Evolutionary conservation across 805 yeast species (phyloP).

Genomic region (Saccharomycopsis sp.): DNA sequence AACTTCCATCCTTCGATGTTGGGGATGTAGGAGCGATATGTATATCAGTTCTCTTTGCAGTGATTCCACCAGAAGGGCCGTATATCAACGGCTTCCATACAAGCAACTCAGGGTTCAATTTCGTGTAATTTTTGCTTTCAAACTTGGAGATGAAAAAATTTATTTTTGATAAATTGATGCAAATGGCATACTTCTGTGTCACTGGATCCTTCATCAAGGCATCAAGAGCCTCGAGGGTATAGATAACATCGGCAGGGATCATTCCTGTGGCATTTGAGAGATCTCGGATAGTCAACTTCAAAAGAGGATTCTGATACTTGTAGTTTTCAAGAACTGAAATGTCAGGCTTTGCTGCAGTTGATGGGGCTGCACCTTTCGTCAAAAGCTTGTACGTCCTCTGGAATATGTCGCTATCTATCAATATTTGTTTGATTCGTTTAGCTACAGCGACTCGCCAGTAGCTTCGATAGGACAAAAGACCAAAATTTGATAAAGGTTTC

Average conservation of each 20-base stretch:
- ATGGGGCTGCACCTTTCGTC: not conserved
- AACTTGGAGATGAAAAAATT: slow-evolving; percentile 39
- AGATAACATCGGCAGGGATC: slow-evolving; percentile 79
- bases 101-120: slow-evolving; percentile 45
- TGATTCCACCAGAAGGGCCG: slow-evolving; percentile 83
- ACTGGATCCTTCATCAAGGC: slow-evolving; percentile 45
- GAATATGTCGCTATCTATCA: slow-evolving; percentile 7
- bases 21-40: slow-evolving; percentile 1
- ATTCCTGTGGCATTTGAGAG: slow-evolving; percentile 73
- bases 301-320: slow-evolving; percentile 15
- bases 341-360: slow-evolving; percentile 14
- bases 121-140: slow-evolving; percentile 47
- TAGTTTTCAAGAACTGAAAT: slow-evolving; percentile 1
- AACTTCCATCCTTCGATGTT: slow-evolving; percentile 1
- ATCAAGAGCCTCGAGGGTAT: slow-evolving; percentile 73
- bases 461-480: slow-evolving; percentile 74
- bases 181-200: slow-evolving; percentile 45
- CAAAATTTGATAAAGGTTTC: slow-evolving; percentile 84
- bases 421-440: slow-evolving; percentile 32
- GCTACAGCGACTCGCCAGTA: slow-evolving; percentile 77
- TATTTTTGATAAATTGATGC: slow-evolving; percentile 41
- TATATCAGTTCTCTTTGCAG: slow-evolving; percentile 34
- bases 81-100: slow-evolving; percentile 80
- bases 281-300: slow-evolving; percentile 47
- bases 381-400: slow-evolving; percentile 8